phyloP scores from a whole-genome alignment of 805 yeast species.

The Ogataea allantospora region DNA sequence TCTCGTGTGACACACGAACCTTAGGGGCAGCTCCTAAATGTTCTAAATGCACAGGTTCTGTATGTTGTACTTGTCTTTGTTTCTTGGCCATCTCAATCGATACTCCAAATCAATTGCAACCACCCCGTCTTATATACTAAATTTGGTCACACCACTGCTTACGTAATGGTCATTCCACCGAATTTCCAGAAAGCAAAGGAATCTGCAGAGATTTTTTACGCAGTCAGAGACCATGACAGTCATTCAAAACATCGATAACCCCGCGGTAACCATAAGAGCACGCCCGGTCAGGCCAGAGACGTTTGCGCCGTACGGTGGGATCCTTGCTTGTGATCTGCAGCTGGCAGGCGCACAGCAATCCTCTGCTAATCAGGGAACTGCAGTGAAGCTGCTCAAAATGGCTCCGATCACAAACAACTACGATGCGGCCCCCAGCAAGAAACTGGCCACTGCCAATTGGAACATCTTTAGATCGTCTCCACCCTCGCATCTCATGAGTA shows the following conservation, averaged over 20 bases:
- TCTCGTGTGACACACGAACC: conserved; percentile 30
- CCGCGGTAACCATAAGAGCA: conserved; percentile 38
- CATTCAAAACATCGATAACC: conserved; percentile 36
- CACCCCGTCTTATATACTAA: conserved; percentile 9
- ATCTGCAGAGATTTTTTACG: conserved; percentile 1
- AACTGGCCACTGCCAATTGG: conserved; percentile 62
- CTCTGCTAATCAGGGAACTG: conserved; percentile 92
- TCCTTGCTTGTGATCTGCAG: conserved; percentile 71
- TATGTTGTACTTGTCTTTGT: conserved; percentile 19
- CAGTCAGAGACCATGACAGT: conserved; percentile 36
- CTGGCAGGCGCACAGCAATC: conserved; percentile 43
- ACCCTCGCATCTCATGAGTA: conserved; percentile 56
- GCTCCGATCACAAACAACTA: conserved; percentile 63
- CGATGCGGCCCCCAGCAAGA: conserved; percentile 43
- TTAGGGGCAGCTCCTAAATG: conserved; percentile 30
- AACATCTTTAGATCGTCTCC: conserved; percentile 82
- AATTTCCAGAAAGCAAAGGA: no score
- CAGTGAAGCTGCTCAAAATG: conserved; percentile 70
- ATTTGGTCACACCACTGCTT: conserved; percentile 3
- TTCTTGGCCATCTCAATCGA: conserved; percentile 27
- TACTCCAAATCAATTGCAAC: background rate
- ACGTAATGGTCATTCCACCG: conserved; percentile 3
- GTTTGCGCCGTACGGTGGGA: conserved; percentile 71
- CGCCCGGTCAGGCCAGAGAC: conserved; percentile 61
- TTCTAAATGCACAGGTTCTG: conserved; percentile 32